A percentile compares a stretch with the other conserved stretches of the same genome.
These are phyloP conservation scores for Micractinium sp. DNA, from an alignment of 139 green algal species.

Conservation along the genomic window DNA sequence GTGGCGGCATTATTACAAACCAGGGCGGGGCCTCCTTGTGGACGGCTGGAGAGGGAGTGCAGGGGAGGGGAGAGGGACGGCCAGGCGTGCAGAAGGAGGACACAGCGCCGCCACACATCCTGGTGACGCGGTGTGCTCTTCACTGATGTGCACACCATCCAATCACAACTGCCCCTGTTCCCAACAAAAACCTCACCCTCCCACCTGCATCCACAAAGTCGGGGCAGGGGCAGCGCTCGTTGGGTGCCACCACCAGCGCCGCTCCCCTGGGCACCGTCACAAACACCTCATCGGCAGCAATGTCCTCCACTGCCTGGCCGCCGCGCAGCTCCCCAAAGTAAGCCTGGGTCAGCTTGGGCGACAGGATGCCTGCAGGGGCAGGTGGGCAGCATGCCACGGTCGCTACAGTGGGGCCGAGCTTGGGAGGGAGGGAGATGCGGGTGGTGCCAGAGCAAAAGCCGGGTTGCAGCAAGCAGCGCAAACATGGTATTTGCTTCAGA, in stretches of 20 bases:
- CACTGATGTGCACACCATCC: neutral
- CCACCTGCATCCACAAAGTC: conserved; percentile 39
- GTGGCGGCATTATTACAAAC: neutral
- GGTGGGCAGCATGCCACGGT: neutral
- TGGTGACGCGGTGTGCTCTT: too few relatives aligned
- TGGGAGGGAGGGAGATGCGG: neutral
- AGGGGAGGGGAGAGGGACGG: neutral
- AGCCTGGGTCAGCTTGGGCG: conserved; percentile 38
- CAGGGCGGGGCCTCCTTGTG: neutral
- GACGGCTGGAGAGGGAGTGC: neutral
- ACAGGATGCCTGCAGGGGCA: conserved; percentile 25
- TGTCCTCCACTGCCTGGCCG: conserved; percentile 40
- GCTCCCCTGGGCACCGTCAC: conserved; percentile 65
- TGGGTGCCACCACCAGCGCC: conserved; percentile 69
- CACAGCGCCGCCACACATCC: too few relatives aligned
- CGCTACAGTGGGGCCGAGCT: neutral
- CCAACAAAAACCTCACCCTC: too few relatives aligned
- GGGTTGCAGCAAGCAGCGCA: neutral
- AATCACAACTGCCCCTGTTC: neutral
- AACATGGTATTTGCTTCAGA: neutral
- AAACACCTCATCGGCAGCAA: conserved; percentile 63
- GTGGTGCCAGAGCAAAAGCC: neutral
- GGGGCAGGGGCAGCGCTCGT: conserved; percentile 61
- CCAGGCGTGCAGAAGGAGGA: too few relatives aligned
- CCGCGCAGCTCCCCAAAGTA: conserved; percentile 46